Base-by-base conservation (phyloP, 805 yeast genomes). In the Ogataea methanolica region DNA sequence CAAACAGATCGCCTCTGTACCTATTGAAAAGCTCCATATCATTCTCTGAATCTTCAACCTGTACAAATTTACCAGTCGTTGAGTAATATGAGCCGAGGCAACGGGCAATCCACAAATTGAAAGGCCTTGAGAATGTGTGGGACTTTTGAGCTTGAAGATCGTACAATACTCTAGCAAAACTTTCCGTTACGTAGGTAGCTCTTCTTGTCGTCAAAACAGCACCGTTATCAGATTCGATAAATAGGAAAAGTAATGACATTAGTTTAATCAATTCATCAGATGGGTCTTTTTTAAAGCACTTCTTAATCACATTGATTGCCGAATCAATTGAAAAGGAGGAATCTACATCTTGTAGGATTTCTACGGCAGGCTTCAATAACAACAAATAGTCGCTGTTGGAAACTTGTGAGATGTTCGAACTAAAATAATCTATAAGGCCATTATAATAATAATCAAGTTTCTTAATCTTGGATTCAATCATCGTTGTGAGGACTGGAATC, bases 41-140 rank as follows among this genome's bases (percentile, higher is more conserved):
- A 41, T 56, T 56, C 35, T 64, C 68, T 26, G 44, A 22, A 45
- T 37, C 21, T 19, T 55, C 47, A 21, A 49, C n/a, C 6, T 36
- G 19, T 2, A 57, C 59, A 14, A 16, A 35, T 7, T 53, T 41
- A 5, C 73, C 72, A 2, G 60, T 55, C 1, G 26, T 22, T 16
- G 55, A 47, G 46, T 67, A 67, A 36, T 50, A 65, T 4, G 48
- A 21, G 1, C 69, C 72, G 15, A 69, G 47, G 41, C 55, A 56
- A n/a, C 54, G 51, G 0, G 63, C 69, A 36, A 64, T 61, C 72
- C 72, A 69, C 1, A 54, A n/a, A 1, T 52, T 46, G 42, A 68
- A 59, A 0, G 41, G 6, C 1, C 33, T 40, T 7, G 58, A 49
- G n/a, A 60, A 23, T 8, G 39, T 14, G 4, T 22, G 6, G 0